Conservation (phyloP, 2,329 filamentous ascomycete species). For the Trichoderma aggressivum region DNA sequence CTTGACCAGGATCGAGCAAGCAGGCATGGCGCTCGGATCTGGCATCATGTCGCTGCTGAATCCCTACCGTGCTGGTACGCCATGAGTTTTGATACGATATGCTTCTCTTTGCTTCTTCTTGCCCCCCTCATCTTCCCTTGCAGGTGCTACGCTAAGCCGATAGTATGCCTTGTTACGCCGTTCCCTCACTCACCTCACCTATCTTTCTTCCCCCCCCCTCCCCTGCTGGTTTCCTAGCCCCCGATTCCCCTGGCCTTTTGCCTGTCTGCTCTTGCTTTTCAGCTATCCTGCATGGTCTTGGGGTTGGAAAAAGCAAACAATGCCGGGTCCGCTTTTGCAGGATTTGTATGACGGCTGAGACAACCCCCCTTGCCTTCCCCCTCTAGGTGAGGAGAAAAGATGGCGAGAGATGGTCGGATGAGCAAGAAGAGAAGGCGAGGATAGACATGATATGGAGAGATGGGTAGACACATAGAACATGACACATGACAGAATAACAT, state of each 20-base stretch:
- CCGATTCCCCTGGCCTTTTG: neutral
- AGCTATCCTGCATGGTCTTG: neutral
- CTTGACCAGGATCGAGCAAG: constrained; percentile 72
- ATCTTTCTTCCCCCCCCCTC: neutral
- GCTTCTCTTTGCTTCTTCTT: neutral
- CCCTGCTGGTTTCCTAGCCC: neutral
- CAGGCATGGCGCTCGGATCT: constrained; percentile 64
- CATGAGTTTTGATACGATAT: constrained; percentile 4
- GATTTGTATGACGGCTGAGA: neutral
- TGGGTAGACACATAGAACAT: neutral
- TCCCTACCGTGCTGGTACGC: constrained; percentile 71
- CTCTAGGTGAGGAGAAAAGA: neutral
- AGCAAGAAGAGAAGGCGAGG: neutral
- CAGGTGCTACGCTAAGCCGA: neutral
- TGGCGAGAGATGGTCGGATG: neutral
- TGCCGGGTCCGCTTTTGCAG: neutral
- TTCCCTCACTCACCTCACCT: neutral
- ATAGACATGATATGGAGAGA: neutral
- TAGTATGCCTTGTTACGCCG: neutral
- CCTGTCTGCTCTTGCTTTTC: neutral
- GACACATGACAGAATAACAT: neutral
- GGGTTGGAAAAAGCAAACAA: neutral
- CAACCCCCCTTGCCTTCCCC: neutral
- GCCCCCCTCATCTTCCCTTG: neutral
- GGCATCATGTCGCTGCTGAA: constrained; percentile 64